Evolutionary conservation across 176 grass and related monocot species (phyloP).

Genomic region (Eragrostis nindensis): DNA sequence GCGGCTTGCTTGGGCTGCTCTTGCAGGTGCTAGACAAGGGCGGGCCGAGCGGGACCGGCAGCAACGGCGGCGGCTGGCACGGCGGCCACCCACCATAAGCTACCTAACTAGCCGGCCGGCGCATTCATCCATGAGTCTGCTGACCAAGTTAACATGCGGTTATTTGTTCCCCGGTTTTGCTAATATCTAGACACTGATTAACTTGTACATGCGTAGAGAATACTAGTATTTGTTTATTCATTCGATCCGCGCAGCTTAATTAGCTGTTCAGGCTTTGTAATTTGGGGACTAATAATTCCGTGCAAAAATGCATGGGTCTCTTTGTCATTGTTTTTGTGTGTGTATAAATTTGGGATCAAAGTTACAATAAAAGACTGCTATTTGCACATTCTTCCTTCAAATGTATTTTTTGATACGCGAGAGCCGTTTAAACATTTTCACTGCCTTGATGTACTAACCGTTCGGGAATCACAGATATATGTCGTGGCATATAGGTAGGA

Average conservation of each 20-base stretch:
- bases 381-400: too few species aligned
- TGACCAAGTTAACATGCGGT: background rate
- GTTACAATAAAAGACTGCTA: background rate
- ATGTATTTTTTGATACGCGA: too few species aligned
- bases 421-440: too few species aligned
- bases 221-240: background rate
- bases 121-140: background rate
- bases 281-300: background rate
- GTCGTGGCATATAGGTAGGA: background rate
- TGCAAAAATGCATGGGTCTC: conserved; percentile 3
- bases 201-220: background rate
- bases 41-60: background rate
- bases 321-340: background rate
- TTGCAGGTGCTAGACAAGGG: background rate
- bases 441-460: too few species aligned
- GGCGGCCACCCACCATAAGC: background rate
- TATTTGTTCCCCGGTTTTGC: background rate
- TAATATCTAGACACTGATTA: background rate
- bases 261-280: background rate
- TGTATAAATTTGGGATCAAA: background rate
- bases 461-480: too few species aligned
- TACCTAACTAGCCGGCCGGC: background rate
- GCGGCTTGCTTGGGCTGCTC: background rate
- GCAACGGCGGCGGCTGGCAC: background rate
- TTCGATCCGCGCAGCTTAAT: background rate